phyloP scores from a whole-genome alignment of 805 yeast species.

The Metschnikowia hibisci region DNA sequence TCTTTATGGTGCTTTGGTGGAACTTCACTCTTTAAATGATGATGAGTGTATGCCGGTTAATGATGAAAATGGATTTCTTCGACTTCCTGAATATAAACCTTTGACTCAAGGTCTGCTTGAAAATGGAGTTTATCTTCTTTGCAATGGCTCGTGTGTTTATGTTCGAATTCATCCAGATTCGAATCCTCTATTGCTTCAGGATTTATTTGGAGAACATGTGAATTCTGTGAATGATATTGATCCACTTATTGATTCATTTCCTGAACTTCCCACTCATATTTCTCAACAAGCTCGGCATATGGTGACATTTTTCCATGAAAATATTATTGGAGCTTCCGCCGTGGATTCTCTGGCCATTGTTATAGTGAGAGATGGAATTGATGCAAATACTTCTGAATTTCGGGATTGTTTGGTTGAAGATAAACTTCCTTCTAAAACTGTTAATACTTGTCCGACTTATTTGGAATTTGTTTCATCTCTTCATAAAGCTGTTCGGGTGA shows the following conservation, averaged over 20 bases:
- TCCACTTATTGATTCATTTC: constrained; percentile 55
- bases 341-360: constrained; percentile 45
- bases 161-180: constrained; percentile 71
- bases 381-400: constrained; percentile 52
- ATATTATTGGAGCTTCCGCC: constrained; percentile 26
- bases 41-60: constrained; percentile 42
- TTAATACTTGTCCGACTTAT: constrained; percentile 46
- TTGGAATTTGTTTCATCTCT: constrained; percentile 63
- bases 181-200: constrained; percentile 62
- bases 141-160: constrained; percentile 57
- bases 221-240: constrained; percentile 45
- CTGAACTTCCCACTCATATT: constrained; percentile 64
- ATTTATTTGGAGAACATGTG: constrained; percentile 61
- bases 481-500: constrained; percentile 59
- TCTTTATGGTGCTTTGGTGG: constrained; percentile 77
- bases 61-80: constrained; percentile 39
- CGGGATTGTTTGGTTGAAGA: constrained; percentile 72
- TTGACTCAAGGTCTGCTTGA: constrained; percentile 43
- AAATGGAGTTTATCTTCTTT: constrained; percentile 76
- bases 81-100: constrained; percentile 47
- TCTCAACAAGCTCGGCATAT: constrained; percentile 65
- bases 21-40: constrained; percentile 61
- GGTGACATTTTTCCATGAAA: constrained; percentile 46
- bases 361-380: constrained; percentile 61
- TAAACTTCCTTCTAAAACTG: constrained; percentile 16